Base-by-base conservation (phyloP, 805 yeast species). In the Monosporozyma siamensis region DNA sequence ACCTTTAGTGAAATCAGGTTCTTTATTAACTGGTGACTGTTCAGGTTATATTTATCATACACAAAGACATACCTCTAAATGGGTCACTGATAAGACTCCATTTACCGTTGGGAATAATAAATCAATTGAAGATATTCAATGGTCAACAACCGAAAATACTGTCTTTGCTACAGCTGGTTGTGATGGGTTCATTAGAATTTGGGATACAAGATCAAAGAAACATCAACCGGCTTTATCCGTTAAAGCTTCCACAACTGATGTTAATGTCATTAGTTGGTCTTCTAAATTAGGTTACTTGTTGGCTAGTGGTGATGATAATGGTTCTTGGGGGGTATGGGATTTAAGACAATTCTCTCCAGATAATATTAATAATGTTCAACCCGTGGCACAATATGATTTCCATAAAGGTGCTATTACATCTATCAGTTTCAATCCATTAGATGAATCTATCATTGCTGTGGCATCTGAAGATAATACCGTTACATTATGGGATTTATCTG, bases 251-350 rank as follows among this genome's bases (percentile, higher is more conserved):
- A 65, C 69, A 18, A 70, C 85, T 1, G 98, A 92, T 63, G 85
- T 92, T 49, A 92, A 92, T 57, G 98, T 92, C 42, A 82, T 92
- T 61, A 85, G 95, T 41, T 92, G 98, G 98, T 85, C 90, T 66
- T 76, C 75, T 48, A 83, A 84, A 59, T 82, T 89, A 50, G 81
- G 82, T 55, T 88, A 90, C 58, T 69, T 92, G 56, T 70, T 92
- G 43, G 97, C 97, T 0, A 80, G 92, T 39, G 98, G 98, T 53
- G 96, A 92, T 59, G 98, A 92, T 63, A 95, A 89, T 62, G 98
- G 98, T 49, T 67, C 79, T 24, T 92, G 97, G 96, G 88, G 95
- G 35, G 92, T 92, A 36, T 92, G 98, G 98, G 98, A 92, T 68
- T 71, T 92, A 64, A 80, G 98, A 59, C 77, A 81, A 53, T 78